Percentiles rank a stretch among this genome's conserved stretches.
These are phyloP conservation scores for Persicaria maculosa DNA, from an alignment of 148 eudicot species.

Conservation along the genomic window DNA sequence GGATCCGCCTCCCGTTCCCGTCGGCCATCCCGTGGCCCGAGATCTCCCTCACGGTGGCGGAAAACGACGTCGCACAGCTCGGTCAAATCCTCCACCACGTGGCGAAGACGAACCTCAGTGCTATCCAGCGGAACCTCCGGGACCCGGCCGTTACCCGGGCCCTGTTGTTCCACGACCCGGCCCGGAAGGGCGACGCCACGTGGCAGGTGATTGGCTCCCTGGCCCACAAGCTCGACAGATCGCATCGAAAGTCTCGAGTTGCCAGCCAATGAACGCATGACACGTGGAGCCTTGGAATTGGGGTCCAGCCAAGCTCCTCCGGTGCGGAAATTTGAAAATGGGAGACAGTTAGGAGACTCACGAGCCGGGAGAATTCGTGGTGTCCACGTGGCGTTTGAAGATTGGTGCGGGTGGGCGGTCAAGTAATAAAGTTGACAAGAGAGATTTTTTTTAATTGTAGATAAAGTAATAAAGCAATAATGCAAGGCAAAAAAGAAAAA, in stretches of 20 bases:
- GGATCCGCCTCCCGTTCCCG: constrained; percentile 57
- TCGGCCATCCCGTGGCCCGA: constrained; percentile 57
- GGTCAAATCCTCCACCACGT: constrained; percentile 51
- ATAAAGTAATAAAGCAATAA: not conserved
- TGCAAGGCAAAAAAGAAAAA: not conserved
- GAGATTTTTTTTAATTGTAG: not conserved
- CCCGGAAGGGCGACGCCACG: constrained; percentile 13
- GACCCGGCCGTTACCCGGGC: constrained; percentile 13
- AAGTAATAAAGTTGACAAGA: not conserved
- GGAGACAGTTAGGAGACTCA: not conserved
- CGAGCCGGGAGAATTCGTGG: not conserved
- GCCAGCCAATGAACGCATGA: not conserved
- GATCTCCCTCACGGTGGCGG: constrained; percentile 61
- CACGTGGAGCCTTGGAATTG: not conserved
- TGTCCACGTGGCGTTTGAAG: not conserved
- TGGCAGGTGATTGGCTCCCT: constrained; percentile 14
- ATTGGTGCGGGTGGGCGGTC: not conserved
- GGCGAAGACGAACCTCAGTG: constrained; percentile 43
- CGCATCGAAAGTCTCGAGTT: not conserved
- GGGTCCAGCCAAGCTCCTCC: constrained; percentile 5
- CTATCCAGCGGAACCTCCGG: constrained; percentile 41
- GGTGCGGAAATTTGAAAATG: not conserved
- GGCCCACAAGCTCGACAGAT: constrained; percentile 3
- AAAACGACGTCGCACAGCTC: constrained; percentile 43
- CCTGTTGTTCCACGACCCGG: constrained; percentile 14